Conservation (phyloP, 139 green algal genomes). For the Chlorella vulgaris region DNA sequence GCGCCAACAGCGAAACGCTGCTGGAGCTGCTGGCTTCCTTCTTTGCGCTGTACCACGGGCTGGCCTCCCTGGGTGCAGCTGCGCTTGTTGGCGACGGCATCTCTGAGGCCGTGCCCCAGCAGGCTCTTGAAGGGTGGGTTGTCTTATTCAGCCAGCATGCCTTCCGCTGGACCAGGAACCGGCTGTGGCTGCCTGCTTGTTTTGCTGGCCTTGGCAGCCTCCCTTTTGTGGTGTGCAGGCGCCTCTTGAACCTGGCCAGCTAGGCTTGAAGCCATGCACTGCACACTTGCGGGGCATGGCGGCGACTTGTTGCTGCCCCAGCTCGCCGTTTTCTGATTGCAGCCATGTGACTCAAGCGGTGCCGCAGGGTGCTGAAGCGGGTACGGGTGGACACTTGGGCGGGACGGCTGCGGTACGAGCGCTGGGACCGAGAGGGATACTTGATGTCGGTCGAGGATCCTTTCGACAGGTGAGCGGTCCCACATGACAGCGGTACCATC, state of each 20-base stretch:
- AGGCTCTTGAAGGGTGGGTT: neutral
- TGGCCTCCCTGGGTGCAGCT: neutral
- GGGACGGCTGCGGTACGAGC: constrained; percentile 14
- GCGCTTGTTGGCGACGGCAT: neutral
- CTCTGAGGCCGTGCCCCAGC: no score
- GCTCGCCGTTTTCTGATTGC: neutral
- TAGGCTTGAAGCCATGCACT: neutral
- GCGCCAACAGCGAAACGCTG: constrained; percentile 38
- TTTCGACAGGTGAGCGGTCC: constrained; percentile 29
- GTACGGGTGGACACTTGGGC: constrained; percentile 37
- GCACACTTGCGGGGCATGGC: no score
- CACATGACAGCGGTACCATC: neutral
- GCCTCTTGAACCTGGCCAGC: no score
- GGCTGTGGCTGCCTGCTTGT: no score
- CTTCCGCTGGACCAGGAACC: no score
- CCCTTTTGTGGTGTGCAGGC: no score
- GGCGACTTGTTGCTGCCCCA: neutral
- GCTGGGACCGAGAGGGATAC: constrained; percentile 30
- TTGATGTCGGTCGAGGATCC: constrained; percentile 40
- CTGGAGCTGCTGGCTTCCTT: constrained; percentile 47
- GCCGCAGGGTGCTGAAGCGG: constrained; percentile 35
- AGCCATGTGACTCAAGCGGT: no score
- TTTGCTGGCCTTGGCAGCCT: no score
- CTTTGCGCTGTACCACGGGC: constrained; percentile 30
- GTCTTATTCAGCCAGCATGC: neutral